phyloP scores from a whole-genome alignment of 139 green algal species.

The Asterochloris sp. region DNA sequence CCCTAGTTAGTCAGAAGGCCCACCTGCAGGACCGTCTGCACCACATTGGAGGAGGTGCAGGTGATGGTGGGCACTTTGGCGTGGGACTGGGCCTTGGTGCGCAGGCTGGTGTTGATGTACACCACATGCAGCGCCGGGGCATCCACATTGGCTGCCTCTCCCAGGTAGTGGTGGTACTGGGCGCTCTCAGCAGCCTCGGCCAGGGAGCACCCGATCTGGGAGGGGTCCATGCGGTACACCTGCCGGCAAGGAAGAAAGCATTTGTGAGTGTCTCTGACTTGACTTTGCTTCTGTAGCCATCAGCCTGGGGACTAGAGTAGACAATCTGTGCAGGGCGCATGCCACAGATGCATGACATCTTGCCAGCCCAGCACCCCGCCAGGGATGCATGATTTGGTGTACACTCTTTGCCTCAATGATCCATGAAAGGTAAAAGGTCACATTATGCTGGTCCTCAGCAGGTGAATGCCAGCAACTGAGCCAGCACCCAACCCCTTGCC shows the following conservation, averaged over 20 bases:
- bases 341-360: no score
- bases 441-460: no score
- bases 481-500: no score
- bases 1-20: neutral
- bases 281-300: no score
- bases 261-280: no score
- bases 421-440: no score
- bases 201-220: constrained; percentile 92
- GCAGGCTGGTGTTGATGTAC: constrained; percentile 98
- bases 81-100: constrained; percentile 89
- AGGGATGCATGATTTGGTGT: no score
- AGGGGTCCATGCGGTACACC: constrained; percentile 85
- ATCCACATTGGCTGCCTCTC: constrained; percentile 29
- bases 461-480: no score
- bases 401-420: no score
- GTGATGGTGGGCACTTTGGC: constrained; percentile 94
- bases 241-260: neutral
- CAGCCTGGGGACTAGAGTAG: no score
- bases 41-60: constrained; percentile 98
- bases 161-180: constrained; percentile 75
- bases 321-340: no score
- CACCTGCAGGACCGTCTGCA: constrained; percentile 93
- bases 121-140: constrained; percentile 49
- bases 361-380: no score
- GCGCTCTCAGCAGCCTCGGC: constrained; percentile 87